Base-by-base conservation (phyloP, 176 grass and related monocot species). In the Lolium multiflorum region DNA sequence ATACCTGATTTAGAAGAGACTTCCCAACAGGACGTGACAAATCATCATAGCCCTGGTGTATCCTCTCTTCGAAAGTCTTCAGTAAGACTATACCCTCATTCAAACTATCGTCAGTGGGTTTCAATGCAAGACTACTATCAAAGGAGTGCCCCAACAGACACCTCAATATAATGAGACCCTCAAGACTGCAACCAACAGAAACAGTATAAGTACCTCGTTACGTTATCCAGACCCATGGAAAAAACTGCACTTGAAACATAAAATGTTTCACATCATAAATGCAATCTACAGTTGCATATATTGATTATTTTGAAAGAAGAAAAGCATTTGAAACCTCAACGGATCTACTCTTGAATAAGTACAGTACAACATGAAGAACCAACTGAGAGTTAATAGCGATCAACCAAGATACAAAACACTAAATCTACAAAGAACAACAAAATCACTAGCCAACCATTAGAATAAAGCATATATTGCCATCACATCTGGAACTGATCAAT, bases 91-190 rank as follows among this genome's bases (percentile, higher is more conserved):
- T 62, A 80, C 94, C 85, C 17, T 82, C 90, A 41, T 76, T 83
- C 24, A 89, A 85, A 81, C 84, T 91, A 49, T 87, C 89, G 26
- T 69, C 77, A 88, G 81, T 88, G 38, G 86, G 90, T 85, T 88
- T 71, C 71, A 81, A 74, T 55, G 72, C 62, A 54, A 31, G 57
- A 89, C 84, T 78, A 62, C 31, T 60, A 82, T 93, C 91, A 91
- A 52, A 71, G 39, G 88, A 83, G 51, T 96, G 75, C 46, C 94
- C 97, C 80, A 94, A 94, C 76, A 98, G 92, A 89, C 79, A 87
- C 87, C 84, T 98, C 79, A 96, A 84, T 88, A 96, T 91, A 22
- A 51, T 61, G 64, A 89, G 59, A 75, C 97, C 94, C 69, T 92
- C 94, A 7, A 85, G 86, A 82, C 97, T 98, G 80, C 7, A 82